Evolutionary conservation across 352 stramenopile species (phyloP), one percentile per base, ranked within the genome.

Genomic region (Globisporangium megalacanthum): DNA sequence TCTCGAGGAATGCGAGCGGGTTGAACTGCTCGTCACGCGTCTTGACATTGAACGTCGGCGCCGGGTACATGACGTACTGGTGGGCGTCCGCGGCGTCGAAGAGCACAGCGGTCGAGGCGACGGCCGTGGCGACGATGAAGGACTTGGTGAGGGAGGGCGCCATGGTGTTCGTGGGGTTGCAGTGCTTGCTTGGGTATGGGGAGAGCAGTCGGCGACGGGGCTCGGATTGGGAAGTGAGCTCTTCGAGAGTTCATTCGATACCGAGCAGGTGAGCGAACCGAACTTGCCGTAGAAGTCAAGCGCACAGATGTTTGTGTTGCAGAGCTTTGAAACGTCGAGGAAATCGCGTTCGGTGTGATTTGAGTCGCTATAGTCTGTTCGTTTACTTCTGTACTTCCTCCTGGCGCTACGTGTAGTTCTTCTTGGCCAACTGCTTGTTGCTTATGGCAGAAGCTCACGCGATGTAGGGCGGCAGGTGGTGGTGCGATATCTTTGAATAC

Each of bases 1-100:
- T 60, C 58, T 84, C 74, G 17, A 84, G 61, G 60, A 79, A 79
- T 47, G 74, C 74, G n/a, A 81, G 52, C 19, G 71, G 72, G 6
- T 71, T 68, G 60, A 74, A 75, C 65, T 74, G 68, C 49, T 65
- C 68, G 31, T 58, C 65, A 35, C 64, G 62, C 45, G 71, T 67
- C 37, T 66, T 54, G 17, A 71, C 68, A 14, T 63, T 77, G 52
- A 65, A 79, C 41, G 68, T 77, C 19, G 68, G 71, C 19, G 64
- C 56, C 8, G 71, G 71, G 14, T 77, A 60, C 29, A 75, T 60
- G 41, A 79, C 68, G 49, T 69, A 64, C 36, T 74, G 66, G 50
- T 79, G 71, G 10, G 65, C 71, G 3, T 73, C 49, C 0, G 58
- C 52, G 6, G 35, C 35, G 35, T 39, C 35, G 2, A 66, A 33